A percentile compares a stretch with the other conserved stretches of the same genome.
These are phyloP conservation scores for Phyllosticta citribraziliensis DNA, from an alignment of 2,329 filamentous ascomycete species.

Conservation along the genomic window DNA sequence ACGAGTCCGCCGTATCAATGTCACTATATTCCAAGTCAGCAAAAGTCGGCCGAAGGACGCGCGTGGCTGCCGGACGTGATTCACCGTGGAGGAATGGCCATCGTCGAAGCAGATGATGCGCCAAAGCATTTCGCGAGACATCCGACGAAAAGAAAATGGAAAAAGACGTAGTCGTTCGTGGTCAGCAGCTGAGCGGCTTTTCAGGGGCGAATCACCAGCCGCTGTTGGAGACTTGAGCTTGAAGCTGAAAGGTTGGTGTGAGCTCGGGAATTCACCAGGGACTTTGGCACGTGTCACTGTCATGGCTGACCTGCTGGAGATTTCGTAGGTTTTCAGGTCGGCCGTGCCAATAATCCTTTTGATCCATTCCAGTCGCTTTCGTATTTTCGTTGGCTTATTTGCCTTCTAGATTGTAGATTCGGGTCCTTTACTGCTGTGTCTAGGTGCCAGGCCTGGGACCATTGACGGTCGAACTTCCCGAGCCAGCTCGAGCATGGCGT, in stretches of 20 bases:
- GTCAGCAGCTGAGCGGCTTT: not conserved
- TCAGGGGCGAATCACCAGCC: not conserved
- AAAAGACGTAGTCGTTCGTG: not conserved
- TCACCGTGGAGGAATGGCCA: not conserved
- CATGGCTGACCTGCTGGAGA: too few relatives aligned
- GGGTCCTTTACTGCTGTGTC: too few relatives aligned
- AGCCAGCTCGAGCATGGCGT: not conserved
- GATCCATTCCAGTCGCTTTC: too few relatives aligned
- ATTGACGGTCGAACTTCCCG: too few relatives aligned
- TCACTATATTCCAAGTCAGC: not conserved
- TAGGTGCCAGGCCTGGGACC: too few relatives aligned
- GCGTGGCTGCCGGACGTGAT: not conserved
- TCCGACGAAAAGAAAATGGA: not conserved
- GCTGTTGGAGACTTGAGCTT: too few relatives aligned
- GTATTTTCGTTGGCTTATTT: too few relatives aligned
- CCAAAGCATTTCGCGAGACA: not conserved
- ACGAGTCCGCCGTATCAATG: not conserved
- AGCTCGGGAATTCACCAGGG: not conserved
- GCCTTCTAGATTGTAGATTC: too few relatives aligned
- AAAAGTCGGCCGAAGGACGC: not conserved
- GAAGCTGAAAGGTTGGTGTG: not conserved
- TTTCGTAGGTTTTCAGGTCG: too few relatives aligned
- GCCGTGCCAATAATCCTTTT: too few relatives aligned
- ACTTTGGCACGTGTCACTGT: too few relatives aligned
- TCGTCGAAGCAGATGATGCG: not conserved